Evolutionary conservation across 1,139 yeast species (phyloP).

Genomic region (Suhomyces atakaporum): DNA sequence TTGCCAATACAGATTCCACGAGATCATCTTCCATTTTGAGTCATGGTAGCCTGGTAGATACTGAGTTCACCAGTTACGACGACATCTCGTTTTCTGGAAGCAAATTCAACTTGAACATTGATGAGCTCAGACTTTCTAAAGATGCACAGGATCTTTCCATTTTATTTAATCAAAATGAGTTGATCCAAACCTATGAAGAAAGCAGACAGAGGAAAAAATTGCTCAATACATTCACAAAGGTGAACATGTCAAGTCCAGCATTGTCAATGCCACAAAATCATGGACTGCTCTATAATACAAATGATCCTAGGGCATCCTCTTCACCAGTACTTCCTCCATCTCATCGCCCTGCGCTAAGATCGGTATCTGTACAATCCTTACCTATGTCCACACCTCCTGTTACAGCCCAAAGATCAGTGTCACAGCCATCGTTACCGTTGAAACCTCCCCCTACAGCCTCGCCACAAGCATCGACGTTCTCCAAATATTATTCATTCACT

Average conservation of each 20-base stretch:
- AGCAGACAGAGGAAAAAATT: slow-evolving; percentile 34
- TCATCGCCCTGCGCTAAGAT: slow-evolving; percentile 3
- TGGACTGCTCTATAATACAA: not conserved
- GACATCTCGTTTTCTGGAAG: slow-evolving; percentile 7
- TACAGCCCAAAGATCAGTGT: slow-evolving; percentile 1
- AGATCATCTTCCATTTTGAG: slow-evolving; percentile 47
- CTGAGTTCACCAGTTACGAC: slow-evolving; percentile 19
- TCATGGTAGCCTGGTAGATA: slow-evolving; percentile 24
- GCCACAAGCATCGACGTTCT: slow-evolving; percentile 11
- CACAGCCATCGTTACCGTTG: slow-evolving; percentile 6
- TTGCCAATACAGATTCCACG: slow-evolving; percentile 37
- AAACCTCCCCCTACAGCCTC: slow-evolving; percentile 4
- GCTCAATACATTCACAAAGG: slow-evolving; percentile 26
- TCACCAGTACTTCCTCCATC: slow-evolving; percentile 8
- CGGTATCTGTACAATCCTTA: slow-evolving; percentile 14
- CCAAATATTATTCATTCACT: slow-evolving; percentile 47
- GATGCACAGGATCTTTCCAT: slow-evolving; percentile 55
- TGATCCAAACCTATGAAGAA: slow-evolving; percentile 42
- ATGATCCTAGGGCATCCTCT: slow-evolving; percentile 7
- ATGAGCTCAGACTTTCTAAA: slow-evolving; percentile 29
- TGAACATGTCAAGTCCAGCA: slow-evolving; percentile 15
- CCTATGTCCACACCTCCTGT: slow-evolving; percentile 3
- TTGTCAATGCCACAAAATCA: slow-evolving; percentile 2
- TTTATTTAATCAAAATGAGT: slow-evolving; percentile 37
- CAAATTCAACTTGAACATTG: slow-evolving; percentile 15